Base-by-base conservation (phyloP, 2,329 filamentous ascomycete genomes). In the Colletotrichum sp. region DNA sequence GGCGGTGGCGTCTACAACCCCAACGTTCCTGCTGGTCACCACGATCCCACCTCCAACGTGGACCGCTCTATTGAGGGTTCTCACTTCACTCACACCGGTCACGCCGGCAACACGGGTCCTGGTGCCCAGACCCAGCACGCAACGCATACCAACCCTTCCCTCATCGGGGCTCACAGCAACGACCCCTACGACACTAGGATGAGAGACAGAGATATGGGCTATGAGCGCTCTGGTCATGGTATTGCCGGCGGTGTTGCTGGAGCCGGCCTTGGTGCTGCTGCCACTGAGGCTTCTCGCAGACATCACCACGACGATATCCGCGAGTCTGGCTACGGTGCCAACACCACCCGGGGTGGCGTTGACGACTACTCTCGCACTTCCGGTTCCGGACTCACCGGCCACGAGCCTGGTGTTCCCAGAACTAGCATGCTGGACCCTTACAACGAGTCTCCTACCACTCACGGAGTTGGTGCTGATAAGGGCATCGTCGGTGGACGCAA, bases 361-460 rank as follows among this genome's bases (percentile, higher is more conserved):
- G 49, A 74, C 21, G 66, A 71, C 9, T 28, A 30, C 26, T 34
- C 60, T 2, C 75, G 66, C 18, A 30, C 28, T 59, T 64, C 62
- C 32, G 34, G 62, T 2, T n/a, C 62, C 21, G 62, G 72, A 24
- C 10, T 76, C 1, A 44, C 32, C 13, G 74, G 74, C 8, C 9
- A 60, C 21, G 70, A 76, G 49, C 70, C 64, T 5, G 76, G 71
- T 16, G 68, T 75, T 0, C 77, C 77, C 6, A 74, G 67, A 57
- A 64, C 39, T 5, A 78, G 68, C 68, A 77, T 78, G 77, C 72
- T 78, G 6, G 77, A 78, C 68, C 75, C 77, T 16, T 75, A 77
- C 71, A 75, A 62, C 55, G 16, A 60, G 30, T 21, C 65, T 5
- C 30, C 71, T 18, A 68, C 57, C 21, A 16, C 57, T 5, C 21